Evolutionary conservation across 345 rosid genomes (phyloP).

Genomic region (Psidium guajava): DNA sequence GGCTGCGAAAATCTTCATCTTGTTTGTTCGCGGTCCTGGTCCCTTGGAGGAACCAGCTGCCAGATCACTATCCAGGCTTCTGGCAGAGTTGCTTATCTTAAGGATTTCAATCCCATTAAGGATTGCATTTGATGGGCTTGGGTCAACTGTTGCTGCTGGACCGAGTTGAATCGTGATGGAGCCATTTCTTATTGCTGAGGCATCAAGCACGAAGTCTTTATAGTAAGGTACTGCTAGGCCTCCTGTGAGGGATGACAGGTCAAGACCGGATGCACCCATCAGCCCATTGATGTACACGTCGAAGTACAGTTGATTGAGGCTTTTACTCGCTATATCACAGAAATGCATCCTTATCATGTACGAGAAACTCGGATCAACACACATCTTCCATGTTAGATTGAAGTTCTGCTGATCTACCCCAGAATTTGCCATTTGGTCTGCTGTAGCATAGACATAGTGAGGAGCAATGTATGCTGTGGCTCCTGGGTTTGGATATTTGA

Average conservation of each 20-base stretch:
- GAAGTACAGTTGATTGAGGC: conserved; percentile 49
- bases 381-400: conserved; percentile 67
- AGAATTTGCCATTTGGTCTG: conserved; percentile 41
- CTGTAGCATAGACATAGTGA: conserved; percentile 39
- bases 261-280: conserved; percentile 26
- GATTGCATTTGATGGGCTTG: conserved; percentile 43
- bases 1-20: conserved; percentile 41
- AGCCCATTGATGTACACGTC: conserved; percentile 51
- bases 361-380: conserved; percentile 38
- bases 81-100: conserved; percentile 48
- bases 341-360: conserved; percentile 68
- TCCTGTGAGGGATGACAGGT: conserved; percentile 38
- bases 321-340: conserved; percentile 72
- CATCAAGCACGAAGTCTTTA: conserved; percentile 39
- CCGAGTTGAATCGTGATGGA: conserved; percentile 58
- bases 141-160: conserved; percentile 20
- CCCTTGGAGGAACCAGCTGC: conserved; percentile 19
- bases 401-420: conserved; percentile 37
- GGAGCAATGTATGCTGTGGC: conserved; percentile 49
- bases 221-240: conserved; percentile 47
- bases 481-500: conserved; percentile 38
- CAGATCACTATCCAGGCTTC: conserved; percentile 46
- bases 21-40: background rate
- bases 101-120: conserved; percentile 73
- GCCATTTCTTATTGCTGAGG: conserved; percentile 32